A percentile compares a stretch with the other conserved stretches of the same genome.
Conservation (phyloP, 331 rosid species). For the Quercus tomentella region DNA sequence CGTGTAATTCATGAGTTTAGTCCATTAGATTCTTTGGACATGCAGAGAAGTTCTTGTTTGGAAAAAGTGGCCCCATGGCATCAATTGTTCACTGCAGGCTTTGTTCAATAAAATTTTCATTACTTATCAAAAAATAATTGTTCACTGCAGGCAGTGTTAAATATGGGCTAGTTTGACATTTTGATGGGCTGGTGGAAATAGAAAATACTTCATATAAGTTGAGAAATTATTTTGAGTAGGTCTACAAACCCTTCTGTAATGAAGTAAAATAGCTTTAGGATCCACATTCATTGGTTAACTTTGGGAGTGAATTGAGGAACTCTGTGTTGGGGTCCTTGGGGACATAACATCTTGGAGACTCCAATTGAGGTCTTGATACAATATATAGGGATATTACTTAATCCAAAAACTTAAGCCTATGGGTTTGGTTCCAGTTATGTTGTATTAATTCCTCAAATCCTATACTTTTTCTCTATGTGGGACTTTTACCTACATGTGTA, state of each 20-base stretch:
- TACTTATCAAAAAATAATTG: too few relatives aligned
- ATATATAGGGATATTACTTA: too few relatives aligned
- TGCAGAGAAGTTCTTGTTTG: not conserved
- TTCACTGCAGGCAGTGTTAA: not conserved
- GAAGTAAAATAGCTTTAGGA: not conserved
- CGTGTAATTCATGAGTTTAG: not conserved
- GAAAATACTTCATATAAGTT: not conserved
- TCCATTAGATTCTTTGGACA: not conserved
- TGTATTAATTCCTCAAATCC: too few relatives aligned
- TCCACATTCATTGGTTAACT: not conserved
- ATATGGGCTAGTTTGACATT: not conserved
- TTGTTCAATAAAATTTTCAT: too few relatives aligned
- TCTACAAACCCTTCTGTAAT: not conserved
- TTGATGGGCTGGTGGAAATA: not conserved
- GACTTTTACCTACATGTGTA: too few relatives aligned
- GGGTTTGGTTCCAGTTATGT: too few relatives aligned
- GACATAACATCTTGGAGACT: too few relatives aligned
- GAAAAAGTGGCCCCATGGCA: not conserved
- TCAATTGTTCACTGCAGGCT: not conserved
- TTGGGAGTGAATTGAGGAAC: not conserved
- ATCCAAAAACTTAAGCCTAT: too few relatives aligned
- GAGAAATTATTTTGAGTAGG: not conserved
- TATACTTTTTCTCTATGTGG: too few relatives aligned
- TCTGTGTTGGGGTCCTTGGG: too few relatives aligned
- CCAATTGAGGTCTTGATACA: too few relatives aligned